Evolutionary conservation across 306 rosid genomes (phyloP), one percentile per base, ranked within the genome.

Genomic region (Cicer chorassanicum): DNA sequence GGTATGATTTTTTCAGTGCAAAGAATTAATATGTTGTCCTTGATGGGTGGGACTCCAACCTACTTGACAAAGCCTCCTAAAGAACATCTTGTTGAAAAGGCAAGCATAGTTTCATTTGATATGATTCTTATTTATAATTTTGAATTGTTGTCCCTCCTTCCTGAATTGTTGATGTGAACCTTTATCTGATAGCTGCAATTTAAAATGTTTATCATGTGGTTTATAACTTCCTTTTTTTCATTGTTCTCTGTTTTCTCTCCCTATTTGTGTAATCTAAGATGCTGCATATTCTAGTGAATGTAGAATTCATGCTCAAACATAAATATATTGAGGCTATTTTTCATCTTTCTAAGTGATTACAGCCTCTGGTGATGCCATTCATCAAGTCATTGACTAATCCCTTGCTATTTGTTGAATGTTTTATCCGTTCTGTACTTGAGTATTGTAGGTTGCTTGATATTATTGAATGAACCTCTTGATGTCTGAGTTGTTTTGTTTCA

Each of bases 21-120:
- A 74, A 87, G 70, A 49, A 36, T 82, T 38, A 54, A 74, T 79
- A 12, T 86, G 7, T 48, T 90, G 78, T 70, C 86, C 9, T 82
- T 70, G 6, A 24, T 85, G 8, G 84, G 79, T 34, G 81, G 71
- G 77, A 84, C 91, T 40, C 89, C 90, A 1, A 45, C 14, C 75
- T 87, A 77, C 81, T 70, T 85, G 88, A 44, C 55, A 65, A 64
- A 80, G 73, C 90, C 96, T 82, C 98, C 96, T 0, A 82, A 93
- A 83, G 96, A 93, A 78, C 84, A 85, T 45, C 92, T 93, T 75
- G 88, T 86, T 55, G 96, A 93, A 76, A 87, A 66, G 91, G 96
- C 78, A 72, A 80, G 78, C 48, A 13, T 76, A 43, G 50, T 63
- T 49, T 41, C 24, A 40, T 71, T 45, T 39, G 65, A 34, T 39